These are phyloP conservation scores for Scorias spongiosa DNA, from an alignment of 2,329 filamentous ascomycete genomes.

Conservation along the genomic window DNA sequence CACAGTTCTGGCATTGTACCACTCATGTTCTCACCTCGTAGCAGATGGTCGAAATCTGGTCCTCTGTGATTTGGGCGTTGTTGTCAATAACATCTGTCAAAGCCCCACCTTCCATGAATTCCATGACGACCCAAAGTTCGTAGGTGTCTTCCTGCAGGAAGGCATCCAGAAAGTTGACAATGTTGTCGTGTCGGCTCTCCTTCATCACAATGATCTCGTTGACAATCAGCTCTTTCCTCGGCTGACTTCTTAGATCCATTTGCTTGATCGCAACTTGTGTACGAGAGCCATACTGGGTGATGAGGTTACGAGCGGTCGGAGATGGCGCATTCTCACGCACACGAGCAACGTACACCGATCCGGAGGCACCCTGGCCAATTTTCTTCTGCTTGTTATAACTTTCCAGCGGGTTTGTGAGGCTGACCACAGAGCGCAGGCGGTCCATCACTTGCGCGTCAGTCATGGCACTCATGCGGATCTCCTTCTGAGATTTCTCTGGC, in stretches of 20 bases:
- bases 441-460: slow-evolving; percentile 94
- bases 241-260: slow-evolving; percentile 96
- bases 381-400: slow-evolving; percentile 99
- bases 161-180: slow-evolving; percentile 96
- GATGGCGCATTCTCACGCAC: slow-evolving; percentile 81
- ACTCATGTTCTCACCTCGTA: slow-evolving; percentile 53
- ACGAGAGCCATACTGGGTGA: slow-evolving; percentile 63
- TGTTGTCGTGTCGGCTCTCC: slow-evolving; percentile 94
- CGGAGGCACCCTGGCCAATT: slow-evolving; percentile 95
- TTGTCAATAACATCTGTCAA: slow-evolving; percentile 98
- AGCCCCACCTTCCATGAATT: slow-evolving; percentile 98
- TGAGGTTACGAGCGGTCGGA: slow-evolving; percentile 59
- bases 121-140: slow-evolving; percentile 99
- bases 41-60: slow-evolving; percentile 96
- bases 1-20: no score
- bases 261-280: slow-evolving; percentile 97
- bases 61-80: slow-evolving; percentile 82
- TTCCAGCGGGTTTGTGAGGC: slow-evolving; percentile 82
- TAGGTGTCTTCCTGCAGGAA: slow-evolving; percentile 89
- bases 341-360: slow-evolving; percentile 93
- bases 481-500: slow-evolving; percentile 61
- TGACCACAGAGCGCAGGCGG: slow-evolving; percentile 84
- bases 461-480: slow-evolving; percentile 98
- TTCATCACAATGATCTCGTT: slow-evolving; percentile 99
- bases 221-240: slow-evolving; percentile 93